Evolutionary conservation across 169 alveolate species (phyloP).

Genomic region (Ichthyophthirius multifiliis): DNA sequence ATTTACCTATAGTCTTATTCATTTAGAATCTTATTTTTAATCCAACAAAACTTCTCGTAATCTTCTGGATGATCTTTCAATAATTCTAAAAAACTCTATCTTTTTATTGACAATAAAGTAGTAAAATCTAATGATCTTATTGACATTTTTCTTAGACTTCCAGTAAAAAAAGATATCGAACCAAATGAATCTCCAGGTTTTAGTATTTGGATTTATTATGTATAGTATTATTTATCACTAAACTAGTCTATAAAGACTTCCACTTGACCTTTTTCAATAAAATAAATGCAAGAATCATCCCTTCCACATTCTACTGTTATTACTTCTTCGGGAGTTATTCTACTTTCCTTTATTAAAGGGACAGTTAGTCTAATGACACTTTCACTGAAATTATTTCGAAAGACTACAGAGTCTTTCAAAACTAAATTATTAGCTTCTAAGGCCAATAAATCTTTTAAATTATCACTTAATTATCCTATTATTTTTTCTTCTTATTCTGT

Average conservation of each 20-base stretch:
- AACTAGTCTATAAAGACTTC: constrained; percentile 13
- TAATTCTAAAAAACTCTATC: neutral
- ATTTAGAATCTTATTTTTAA: neutral
- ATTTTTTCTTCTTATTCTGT: constrained; percentile 28
- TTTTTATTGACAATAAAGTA: constrained; percentile 12
- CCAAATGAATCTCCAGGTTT: constrained; percentile 22
- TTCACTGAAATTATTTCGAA: constrained; percentile 22
- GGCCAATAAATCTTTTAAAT: constrained; percentile 20
- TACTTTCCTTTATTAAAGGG: neutral
- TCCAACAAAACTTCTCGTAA: neutral
- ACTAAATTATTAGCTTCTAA: constrained; percentile 25
- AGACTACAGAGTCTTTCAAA: constrained; percentile 21
- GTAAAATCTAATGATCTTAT: constrained; percentile 26
- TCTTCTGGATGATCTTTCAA: constrained; percentile 6
- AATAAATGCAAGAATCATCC: constrained; percentile 16
- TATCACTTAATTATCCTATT: constrained; percentile 9
- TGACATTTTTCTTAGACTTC: constrained; percentile 5
- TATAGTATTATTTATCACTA: neutral
- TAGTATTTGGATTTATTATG: constrained; percentile 13
- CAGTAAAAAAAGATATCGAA: constrained; percentile 17
- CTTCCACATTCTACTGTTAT: constrained; percentile 12
- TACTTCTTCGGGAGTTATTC: constrained; percentile 10
- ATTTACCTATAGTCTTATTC: neutral
- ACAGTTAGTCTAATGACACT: constrained; percentile 7
- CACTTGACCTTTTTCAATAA: constrained; percentile 30